Evolutionary conservation across 148 eudicot species (phyloP).

Genomic region (Diospyros lotus): DNA sequence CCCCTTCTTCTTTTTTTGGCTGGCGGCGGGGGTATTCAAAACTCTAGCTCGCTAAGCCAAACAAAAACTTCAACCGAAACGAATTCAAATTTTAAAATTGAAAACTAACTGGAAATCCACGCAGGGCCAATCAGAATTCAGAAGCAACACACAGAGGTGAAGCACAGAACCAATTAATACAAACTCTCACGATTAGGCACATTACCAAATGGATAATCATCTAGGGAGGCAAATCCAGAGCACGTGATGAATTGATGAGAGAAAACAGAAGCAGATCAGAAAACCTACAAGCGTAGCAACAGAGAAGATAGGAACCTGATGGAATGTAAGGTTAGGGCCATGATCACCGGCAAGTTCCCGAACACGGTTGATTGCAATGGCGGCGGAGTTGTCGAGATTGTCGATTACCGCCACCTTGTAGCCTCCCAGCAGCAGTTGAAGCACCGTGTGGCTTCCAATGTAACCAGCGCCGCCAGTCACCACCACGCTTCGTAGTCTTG

Average conservation of each 20-base stretch:
- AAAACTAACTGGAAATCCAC: background rate
- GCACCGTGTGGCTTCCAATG: constrained; percentile 86
- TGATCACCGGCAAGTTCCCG: constrained; percentile 62
- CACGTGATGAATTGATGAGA: too few relatives aligned
- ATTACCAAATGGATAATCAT: constrained; percentile 1
- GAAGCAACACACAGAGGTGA: background rate
- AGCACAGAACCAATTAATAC: background rate
- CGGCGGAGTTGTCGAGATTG: constrained; percentile 82
- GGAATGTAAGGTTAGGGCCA: constrained; percentile 57
- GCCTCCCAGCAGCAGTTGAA: constrained; percentile 68
- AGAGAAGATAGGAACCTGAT: constrained; percentile 40
- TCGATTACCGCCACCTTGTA: constrained; percentile 69
- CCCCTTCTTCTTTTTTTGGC: too few relatives aligned
- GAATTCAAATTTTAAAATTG: background rate
- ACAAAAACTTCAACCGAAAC: background rate
- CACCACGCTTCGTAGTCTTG: constrained; percentile 46
- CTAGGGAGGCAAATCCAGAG: background rate
- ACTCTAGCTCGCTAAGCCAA: background rate
- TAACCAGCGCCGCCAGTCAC: constrained; percentile 98
- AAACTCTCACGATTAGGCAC: background rate
- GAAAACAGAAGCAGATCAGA: background rate
- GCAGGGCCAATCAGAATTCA: background rate
- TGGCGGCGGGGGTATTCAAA: too few relatives aligned
- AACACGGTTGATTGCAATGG: constrained; percentile 62
- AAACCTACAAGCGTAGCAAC: background rate